Percentiles rank a stretch among this genome's conserved stretches.
Conservation (phyloP, 495 filamentous ascomycete species). For the Ascodesmis nigricans region DNA sequence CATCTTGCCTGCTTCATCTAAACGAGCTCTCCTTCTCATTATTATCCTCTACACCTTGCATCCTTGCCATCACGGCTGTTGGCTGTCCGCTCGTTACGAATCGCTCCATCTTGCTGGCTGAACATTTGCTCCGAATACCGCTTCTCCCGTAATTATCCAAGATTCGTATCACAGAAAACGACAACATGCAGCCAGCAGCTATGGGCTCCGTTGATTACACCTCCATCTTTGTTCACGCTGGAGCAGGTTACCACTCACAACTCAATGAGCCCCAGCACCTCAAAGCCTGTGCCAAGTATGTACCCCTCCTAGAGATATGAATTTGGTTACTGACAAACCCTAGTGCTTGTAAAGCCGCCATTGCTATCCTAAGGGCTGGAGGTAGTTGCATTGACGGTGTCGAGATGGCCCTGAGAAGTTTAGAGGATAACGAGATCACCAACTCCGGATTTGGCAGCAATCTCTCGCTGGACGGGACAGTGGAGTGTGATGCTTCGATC, state of each 20-base stretch:
- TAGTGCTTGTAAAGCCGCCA: slow-evolving; percentile 62
- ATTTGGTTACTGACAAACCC: slow-evolving; percentile 1
- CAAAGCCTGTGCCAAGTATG: slow-evolving; percentile 68
- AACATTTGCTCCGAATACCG: too few relatives aligned
- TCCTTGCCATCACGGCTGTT: too few relatives aligned
- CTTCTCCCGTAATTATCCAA: too few relatives aligned
- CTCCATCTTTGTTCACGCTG: slow-evolving; percentile 88
- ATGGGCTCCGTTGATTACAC: slow-evolving; percentile 24
- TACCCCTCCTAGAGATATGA: slow-evolving; percentile 14
- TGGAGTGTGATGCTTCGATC: slow-evolving; percentile 84
- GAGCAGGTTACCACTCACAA: slow-evolving; percentile 77
- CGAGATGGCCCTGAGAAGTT: slow-evolving; percentile 61
- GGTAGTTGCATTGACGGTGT: slow-evolving; percentile 74
- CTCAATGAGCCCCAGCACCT: slow-evolving; percentile 69
- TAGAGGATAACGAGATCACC: slow-evolving; percentile 87
- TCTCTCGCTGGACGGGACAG: slow-evolving; percentile 64
- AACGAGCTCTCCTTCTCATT: too few relatives aligned
- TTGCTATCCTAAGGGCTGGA: slow-evolving; percentile 54
- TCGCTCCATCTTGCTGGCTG: too few relatives aligned
- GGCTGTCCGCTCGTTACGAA: too few relatives aligned
- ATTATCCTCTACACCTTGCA: too few relatives aligned
- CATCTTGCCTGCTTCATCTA: too few relatives aligned
- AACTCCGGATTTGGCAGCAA: slow-evolving; percentile 95
- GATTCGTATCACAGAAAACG: too few relatives aligned
- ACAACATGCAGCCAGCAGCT: too few relatives aligned